These are phyloP conservation scores for Mucor plumbeus DNA, from an alignment of 371 early-diverging fungal genomes.

Conservation along the genomic window DNA sequence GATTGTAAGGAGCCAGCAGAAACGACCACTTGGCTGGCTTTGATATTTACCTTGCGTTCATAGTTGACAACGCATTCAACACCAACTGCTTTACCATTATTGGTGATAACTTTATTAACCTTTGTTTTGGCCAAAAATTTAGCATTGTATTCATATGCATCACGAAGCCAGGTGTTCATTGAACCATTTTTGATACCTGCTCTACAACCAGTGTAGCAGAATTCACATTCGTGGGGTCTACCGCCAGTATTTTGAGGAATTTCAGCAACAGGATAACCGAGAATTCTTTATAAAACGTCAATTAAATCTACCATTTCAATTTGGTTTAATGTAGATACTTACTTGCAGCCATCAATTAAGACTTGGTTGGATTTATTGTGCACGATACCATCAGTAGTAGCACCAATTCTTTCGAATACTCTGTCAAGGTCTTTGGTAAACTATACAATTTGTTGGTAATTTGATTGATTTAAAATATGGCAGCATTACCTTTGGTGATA, in stretches of 20 bases:
- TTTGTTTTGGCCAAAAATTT: constrained; percentile 64
- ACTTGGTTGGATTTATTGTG: constrained; percentile 70
- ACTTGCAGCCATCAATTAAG: constrained; percentile 68
- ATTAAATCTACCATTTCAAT: constrained; percentile 14
- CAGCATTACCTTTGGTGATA: constrained; percentile 35
- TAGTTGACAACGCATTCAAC: constrained; percentile 46
- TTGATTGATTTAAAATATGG: neutral
- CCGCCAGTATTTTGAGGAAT: constrained; percentile 75
- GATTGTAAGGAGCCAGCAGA: constrained; percentile 72
- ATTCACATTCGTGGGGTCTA: constrained; percentile 68
- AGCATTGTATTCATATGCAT: constrained; percentile 67
- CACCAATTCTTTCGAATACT: constrained; percentile 63
- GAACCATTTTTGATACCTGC: constrained; percentile 76
- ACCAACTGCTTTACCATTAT: constrained; percentile 58
- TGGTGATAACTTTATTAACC: constrained; percentile 58
- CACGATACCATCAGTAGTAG: constrained; percentile 53
- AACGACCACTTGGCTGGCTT: constrained; percentile 65
- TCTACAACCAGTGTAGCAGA: constrained; percentile 73
- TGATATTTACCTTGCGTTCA: constrained; percentile 29
- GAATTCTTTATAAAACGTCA: constrained; percentile 35
- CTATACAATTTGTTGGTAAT: constrained; percentile 1
- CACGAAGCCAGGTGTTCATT: constrained; percentile 69
- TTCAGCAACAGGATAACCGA: constrained; percentile 62
- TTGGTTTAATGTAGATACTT: constrained; percentile 2
- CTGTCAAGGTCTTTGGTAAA: constrained; percentile 55